These are phyloP conservation scores for Craspedostauros australis DNA, from an alignment of 108 stramenopile species.

Conservation along the genomic window DNA sequence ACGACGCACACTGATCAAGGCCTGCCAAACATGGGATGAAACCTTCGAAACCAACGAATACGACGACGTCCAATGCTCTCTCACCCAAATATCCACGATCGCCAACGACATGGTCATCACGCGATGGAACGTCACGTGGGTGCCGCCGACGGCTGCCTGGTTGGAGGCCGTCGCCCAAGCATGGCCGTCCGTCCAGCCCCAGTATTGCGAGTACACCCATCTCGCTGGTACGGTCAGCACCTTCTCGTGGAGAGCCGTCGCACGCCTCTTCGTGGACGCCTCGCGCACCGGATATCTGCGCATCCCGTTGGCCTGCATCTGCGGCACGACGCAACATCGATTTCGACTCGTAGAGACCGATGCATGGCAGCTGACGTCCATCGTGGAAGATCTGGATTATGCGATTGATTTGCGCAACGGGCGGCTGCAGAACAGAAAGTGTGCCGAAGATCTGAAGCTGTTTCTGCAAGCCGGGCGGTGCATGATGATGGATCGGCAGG, in stretches of 20 bases:
- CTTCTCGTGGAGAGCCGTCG: conserved; percentile 19
- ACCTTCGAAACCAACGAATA: too few relatives aligned
- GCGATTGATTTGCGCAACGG: conserved; percentile 20
- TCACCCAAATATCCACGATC: too few relatives aligned
- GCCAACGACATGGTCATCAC: too few relatives aligned
- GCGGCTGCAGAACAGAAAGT: conserved; percentile 18
- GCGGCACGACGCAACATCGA: conserved; percentile 6
- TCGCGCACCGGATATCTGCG: conserved; percentile 5
- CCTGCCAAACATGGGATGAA: too few relatives aligned
- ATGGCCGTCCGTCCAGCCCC: conserved; percentile 1
- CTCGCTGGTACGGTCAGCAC: background rate
- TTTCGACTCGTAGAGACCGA: conserved; percentile 2
- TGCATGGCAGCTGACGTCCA: conserved; percentile 1
- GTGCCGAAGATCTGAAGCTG: conserved; percentile 21
- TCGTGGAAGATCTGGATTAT: conserved; percentile 22
- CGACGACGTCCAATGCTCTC: too few relatives aligned
- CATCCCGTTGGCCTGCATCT: conserved; percentile 27
- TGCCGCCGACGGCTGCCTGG: conserved; percentile 18
- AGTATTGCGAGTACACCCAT: conserved; percentile 11
- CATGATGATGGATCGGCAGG: background rate
- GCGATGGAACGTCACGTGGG: conserved; percentile 26
- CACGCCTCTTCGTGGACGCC: conserved; percentile 12
- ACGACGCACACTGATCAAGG: too few relatives aligned
- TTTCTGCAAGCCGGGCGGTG: conserved; percentile 18
- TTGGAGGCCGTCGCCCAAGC: background rate